Evolutionary conservation across 208 protist species (phyloP), one percentile per base, ranked within the genome.

Genomic region (Acanthamoeba rhysodes): DNA sequence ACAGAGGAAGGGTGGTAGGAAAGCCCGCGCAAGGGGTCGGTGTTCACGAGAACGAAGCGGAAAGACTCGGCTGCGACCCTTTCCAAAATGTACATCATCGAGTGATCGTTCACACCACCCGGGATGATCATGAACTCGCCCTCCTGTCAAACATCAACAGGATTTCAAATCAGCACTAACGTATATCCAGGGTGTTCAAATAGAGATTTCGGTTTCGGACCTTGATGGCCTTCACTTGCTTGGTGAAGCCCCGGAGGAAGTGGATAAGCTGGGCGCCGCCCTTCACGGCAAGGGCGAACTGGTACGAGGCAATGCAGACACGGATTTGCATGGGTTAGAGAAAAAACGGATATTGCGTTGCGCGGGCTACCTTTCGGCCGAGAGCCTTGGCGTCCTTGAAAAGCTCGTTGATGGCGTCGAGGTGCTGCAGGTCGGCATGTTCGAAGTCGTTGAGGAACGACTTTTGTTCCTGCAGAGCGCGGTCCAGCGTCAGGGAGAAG

Each of bases 71-170:
- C 53, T 0, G 90, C 70, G 55, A 59, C 37, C 37, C 92, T 82
- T 53, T 95, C 92, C 32, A 95, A 48, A 70, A 95, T 95, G 74
- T 95, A 95, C 74, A 95, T 95, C 92, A 95, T 62, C 41, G 72
- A 95, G 76, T 95, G 92, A 27, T 82, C 92, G 2, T 87, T 64
- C 12, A 95, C 12, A 24, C 92, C 92, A 50, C 92, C 92, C 7
- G 92, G 92, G n/a, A 95, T 72, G 50, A 95, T 66, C 92, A 95
- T 95, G 29, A 74, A 72, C 76, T 95, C 92, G 16, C 92, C 92
- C 64, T 95, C 92, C 74, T 93, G 32, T n/a, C n/a, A n/a, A 22
- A 22, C 20, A 18, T 37, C 64, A 41, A 27, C 27, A 29, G 16
- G 8, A 59, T 34, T 24, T 18, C n/a, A 29, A 32, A 16, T 50